Evolutionary conservation across 192 early-diverging fungal genomes (phyloP).

Genomic region (Umbelopsis sp.): DNA sequence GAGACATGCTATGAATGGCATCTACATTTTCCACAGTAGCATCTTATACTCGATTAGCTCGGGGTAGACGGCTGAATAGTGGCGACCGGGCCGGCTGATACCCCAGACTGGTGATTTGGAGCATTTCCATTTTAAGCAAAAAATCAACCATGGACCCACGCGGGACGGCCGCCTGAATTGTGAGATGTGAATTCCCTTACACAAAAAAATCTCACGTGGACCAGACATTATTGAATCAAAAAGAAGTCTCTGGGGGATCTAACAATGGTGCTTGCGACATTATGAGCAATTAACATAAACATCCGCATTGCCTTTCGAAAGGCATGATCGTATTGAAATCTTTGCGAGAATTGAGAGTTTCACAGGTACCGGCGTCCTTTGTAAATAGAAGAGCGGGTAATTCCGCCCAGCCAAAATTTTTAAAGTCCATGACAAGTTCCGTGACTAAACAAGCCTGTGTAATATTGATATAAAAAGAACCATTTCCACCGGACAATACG

Average conservation of each 20-base stretch:
- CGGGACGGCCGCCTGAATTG: slow-evolving; percentile 1
- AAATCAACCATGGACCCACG: slow-evolving; percentile 20
- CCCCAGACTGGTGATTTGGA: background rate
- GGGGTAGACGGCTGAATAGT: too few species aligned
- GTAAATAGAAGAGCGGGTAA: too few species aligned
- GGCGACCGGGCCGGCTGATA: too few species aligned
- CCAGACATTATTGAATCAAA: background rate
- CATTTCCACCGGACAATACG: background rate
- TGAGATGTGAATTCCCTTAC: slow-evolving; percentile 1
- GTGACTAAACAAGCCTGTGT: background rate
- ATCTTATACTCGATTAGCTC: too few species aligned
- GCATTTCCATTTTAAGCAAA: background rate
- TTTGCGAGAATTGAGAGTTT: too few species aligned
- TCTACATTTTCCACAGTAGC: too few species aligned
- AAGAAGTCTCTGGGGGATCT: too few species aligned
- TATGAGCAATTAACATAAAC: background rate
- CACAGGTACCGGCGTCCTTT: too few species aligned
- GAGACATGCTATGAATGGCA: too few species aligned
- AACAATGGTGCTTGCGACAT: background rate
- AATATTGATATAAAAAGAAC: background rate
- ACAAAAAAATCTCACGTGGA: slow-evolving; percentile 5
- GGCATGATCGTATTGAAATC: too few species aligned
- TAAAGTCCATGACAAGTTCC: slow-evolving; percentile 5
- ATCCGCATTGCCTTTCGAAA: too few species aligned
- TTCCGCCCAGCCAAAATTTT: background rate